A percentile compares a stretch with the other conserved stretches of the same genome.
phyloP scores from a whole-genome alignment of 2,329 filamentous ascomycete species.

The Epichloe scottii region DNA sequence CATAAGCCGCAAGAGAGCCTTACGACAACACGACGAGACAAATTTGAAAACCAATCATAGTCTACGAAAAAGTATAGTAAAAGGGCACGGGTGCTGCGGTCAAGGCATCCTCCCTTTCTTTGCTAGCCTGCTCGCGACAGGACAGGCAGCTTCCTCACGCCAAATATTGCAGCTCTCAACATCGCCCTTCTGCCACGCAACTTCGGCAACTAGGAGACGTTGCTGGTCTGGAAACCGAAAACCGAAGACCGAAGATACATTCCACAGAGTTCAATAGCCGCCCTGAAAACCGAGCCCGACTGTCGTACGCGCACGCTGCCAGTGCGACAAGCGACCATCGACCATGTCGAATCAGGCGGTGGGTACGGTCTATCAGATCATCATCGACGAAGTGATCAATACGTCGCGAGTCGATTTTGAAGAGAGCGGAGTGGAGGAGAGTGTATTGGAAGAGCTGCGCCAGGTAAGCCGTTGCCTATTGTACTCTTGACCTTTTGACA shows the following conservation, averaged over 20 bases:
- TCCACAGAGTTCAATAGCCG: not conserved
- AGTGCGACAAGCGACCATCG: conserved; percentile 7
- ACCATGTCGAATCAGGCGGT: conserved; percentile 47
- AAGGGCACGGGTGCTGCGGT: not conserved
- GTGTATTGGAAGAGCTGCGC: conserved; percentile 75
- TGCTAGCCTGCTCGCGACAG: not conserved
- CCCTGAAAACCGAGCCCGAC: not conserved
- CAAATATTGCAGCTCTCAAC: not conserved
- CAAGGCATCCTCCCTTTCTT: not conserved
- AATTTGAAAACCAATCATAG: not conserved
- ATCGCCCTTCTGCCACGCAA: not conserved
- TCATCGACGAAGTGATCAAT: conserved; percentile 78
- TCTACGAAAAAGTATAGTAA: not conserved
- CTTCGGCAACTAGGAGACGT: not conserved
- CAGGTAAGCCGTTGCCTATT: conserved; percentile 48
- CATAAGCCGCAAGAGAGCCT: not conserved
- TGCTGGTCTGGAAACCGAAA: not conserved
- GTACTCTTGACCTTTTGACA: not conserved
- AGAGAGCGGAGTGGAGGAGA: conserved; percentile 83
- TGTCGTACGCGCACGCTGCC: conserved; percentile 4
- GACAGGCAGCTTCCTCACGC: not conserved
- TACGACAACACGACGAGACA: not conserved
- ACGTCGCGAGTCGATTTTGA: conserved; percentile 92
- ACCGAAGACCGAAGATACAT: not conserved
- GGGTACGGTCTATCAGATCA: conserved; percentile 68